A percentile compares a stretch with the other conserved stretches of the same genome.
phyloP scores from a whole-genome alignment of 2,329 filamentous ascomycete species.

The Trichoderma sp. region DNA sequence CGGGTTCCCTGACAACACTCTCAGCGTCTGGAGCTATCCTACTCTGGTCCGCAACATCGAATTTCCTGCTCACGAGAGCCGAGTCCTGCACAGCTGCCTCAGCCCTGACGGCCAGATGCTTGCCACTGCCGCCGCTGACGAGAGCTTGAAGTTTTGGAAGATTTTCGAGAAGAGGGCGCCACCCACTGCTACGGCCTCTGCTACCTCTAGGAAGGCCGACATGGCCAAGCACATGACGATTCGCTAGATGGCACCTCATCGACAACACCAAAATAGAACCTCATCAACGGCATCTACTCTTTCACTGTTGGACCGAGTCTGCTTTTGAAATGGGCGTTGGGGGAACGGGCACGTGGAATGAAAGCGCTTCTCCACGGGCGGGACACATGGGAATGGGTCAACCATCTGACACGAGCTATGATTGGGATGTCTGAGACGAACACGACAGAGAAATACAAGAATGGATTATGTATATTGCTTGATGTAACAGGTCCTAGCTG shows the following conservation, averaged over 20 bases:
- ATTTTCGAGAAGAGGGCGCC: slow-evolving; percentile 98
- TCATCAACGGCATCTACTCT: slow-evolving; percentile 46
- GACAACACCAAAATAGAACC: slow-evolving; percentile 45
- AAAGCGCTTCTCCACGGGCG: slow-evolving; percentile 52
- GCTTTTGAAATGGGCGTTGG: slow-evolving; percentile 57
- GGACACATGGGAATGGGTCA: slow-evolving; percentile 41
- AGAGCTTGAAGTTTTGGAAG: slow-evolving; percentile 99
- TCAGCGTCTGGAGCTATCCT: slow-evolving; percentile 99
- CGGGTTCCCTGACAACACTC: slow-evolving; percentile 97
- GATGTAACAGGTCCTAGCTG: slow-evolving; percentile 25
- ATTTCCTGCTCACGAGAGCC: slow-evolving; percentile 95
- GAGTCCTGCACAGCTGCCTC: slow-evolving; percentile 93
- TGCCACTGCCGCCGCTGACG: slow-evolving; percentile 92
- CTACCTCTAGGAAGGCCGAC: slow-evolving; percentile 75
- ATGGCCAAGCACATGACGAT: slow-evolving; percentile 96
- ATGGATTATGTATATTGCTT: slow-evolving; percentile 17
- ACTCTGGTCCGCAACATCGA: slow-evolving; percentile 96
- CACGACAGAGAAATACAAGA: not conserved
- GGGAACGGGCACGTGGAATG: slow-evolving; percentile 52
- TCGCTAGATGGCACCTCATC: slow-evolving; percentile 56
- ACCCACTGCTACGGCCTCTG: slow-evolving; percentile 64
- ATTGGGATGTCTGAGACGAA: slow-evolving; percentile 30
- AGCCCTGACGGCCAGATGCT: slow-evolving; percentile 98
- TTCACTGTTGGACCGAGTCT: slow-evolving; percentile 43
- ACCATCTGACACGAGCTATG: slow-evolving; percentile 34